Base-by-base conservation (phyloP, 441 rosid genomes). In the Cnidoscolus chayamansa region DNA sequence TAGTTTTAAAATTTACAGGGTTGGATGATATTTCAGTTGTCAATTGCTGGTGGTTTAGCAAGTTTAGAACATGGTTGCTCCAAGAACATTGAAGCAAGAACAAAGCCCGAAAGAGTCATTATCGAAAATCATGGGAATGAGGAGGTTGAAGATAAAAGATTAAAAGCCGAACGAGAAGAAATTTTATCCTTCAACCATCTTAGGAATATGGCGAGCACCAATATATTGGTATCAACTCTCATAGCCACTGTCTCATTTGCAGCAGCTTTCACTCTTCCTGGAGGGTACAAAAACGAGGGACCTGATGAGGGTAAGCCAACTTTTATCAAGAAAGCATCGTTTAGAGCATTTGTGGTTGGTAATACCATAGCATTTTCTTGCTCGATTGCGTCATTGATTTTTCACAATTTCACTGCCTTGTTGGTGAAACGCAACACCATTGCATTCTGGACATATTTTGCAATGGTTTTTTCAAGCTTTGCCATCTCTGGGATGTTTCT, bases 321-420 rank as follows among this genome's bases (percentile, higher is more conserved):
- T 11, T 55, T 80, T 8, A 11, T 69, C 49, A 68, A 66, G 0
- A 48, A 77, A 45, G 0, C 75, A 17, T 74, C 75, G 56, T 85
- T 85, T 79, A 75, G 56, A 63, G 72, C 64, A 19, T 83, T 85
- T 43, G 56, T 80, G 53, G 65, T 77, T 13, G 75, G 75, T 8
- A 73, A 83, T 48, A 73, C 83, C 10, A 37, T 83, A 13, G 86
- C 86, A 3, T 83, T 83, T 63, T 71, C 78, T 71, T 79, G 72
- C 73, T 80, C 88, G 0, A 60, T 77, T 1, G 40, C 79, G 1
- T 19, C 55, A 3, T 0, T 48, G 7, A 5, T 4, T 60, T 12
- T 60, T 12, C 63, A 60, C 16, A 55, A 55, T 48, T 48, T 48
- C 51, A 12, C 51, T 48, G 51, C 51, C 51, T 48, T 48, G 51